phyloP scores from a whole-genome alignment of 441 rosid species.

The Adansonia madagascariensis region DNA sequence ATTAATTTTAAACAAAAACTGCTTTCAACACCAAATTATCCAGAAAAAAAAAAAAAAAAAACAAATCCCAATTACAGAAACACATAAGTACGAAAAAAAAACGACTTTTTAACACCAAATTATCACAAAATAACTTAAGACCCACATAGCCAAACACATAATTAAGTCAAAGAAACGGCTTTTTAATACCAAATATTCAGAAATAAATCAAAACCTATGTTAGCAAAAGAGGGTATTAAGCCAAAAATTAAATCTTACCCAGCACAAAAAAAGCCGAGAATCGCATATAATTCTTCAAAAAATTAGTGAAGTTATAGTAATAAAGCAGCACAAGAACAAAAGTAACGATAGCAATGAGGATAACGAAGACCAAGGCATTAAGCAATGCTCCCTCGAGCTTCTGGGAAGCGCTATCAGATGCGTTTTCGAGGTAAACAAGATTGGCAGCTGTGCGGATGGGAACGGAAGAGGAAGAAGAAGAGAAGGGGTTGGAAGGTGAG shows the following conservation, averaged over 20 bases:
- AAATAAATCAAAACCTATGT: background rate
- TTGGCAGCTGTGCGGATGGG: slow-evolving; percentile 91
- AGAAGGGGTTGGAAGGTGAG: slow-evolving; percentile 58
- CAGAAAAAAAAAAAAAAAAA: background rate
- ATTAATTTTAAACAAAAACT: background rate
- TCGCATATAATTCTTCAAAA: slow-evolving; percentile 92
- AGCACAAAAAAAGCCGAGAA: slow-evolving; percentile 88
- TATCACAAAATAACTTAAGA: slow-evolving; percentile 1
- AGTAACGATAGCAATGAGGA: slow-evolving; percentile 74
- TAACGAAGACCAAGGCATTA: slow-evolving; percentile 81
- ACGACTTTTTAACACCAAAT: background rate
- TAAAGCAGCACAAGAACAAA: slow-evolving; percentile 82
- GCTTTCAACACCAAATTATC: background rate
- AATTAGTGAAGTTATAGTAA: slow-evolving; percentile 87
- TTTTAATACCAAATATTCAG: slow-evolving; percentile 2
- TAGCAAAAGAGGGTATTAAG: background rate
- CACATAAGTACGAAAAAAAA: background rate
- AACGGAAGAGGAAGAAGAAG: slow-evolving; percentile 45
- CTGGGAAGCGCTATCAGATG: slow-evolving; percentile 71
- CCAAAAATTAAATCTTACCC: slow-evolving; percentile 40
- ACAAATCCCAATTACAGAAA: background rate
- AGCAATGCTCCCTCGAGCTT: slow-evolving; percentile 85
- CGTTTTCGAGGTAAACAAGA: slow-evolving; percentile 83
- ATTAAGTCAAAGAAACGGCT: slow-evolving; percentile 6
- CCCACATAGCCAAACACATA: background rate